phyloP scores from a whole-genome alignment of 208 protist species.

The Acanthamoeba lenticulata region DNA sequence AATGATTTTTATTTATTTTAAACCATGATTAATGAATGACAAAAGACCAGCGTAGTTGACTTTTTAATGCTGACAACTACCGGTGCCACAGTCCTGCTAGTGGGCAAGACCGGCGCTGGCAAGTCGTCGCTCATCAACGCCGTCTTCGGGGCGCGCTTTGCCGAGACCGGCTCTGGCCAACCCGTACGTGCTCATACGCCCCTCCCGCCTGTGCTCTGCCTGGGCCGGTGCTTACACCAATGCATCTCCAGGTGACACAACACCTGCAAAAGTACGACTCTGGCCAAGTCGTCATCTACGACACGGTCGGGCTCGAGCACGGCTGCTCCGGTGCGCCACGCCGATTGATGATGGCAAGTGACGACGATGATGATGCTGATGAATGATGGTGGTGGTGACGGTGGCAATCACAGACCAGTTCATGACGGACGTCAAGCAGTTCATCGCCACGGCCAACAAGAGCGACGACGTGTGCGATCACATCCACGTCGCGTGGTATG shows the following conservation, averaged over 20 bases:
- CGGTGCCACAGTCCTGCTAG: not conserved
- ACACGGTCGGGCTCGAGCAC: slow-evolving; percentile 28
- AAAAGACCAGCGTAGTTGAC: not conserved
- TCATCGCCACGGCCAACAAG: not conserved
- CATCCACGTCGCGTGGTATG: slow-evolving; percentile 43
- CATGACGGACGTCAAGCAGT: slow-evolving; percentile 1
- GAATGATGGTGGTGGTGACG: too few species aligned
- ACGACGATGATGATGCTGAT: too few species aligned
- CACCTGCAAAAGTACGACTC: slow-evolving; percentile 39
- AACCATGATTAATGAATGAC: not conserved
- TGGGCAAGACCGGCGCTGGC: slow-evolving; percentile 43
- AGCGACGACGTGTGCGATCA: slow-evolving; percentile 32
- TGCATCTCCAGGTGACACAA: slow-evolving; percentile 37
- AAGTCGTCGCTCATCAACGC: slow-evolving; percentile 54
- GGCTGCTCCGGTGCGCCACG: slow-evolving; percentile 35
- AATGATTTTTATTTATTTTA: not conserved
- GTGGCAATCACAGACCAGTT: not conserved
- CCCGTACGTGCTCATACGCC: not conserved
- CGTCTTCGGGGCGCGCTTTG: slow-evolving; percentile 4
- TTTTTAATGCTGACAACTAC: not conserved
- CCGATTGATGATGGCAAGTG: too few species aligned
- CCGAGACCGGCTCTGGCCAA: slow-evolving; percentile 12
- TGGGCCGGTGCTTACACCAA: not conserved
- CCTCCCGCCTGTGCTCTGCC: not conserved
- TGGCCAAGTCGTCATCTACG: slow-evolving; percentile 13